A percentile compares a stretch with the other conserved stretches of the same genome.
These are phyloP conservation scores for Sedum album DNA, from an alignment of 164 flowering plant genomes.

Conservation along the genomic window DNA sequence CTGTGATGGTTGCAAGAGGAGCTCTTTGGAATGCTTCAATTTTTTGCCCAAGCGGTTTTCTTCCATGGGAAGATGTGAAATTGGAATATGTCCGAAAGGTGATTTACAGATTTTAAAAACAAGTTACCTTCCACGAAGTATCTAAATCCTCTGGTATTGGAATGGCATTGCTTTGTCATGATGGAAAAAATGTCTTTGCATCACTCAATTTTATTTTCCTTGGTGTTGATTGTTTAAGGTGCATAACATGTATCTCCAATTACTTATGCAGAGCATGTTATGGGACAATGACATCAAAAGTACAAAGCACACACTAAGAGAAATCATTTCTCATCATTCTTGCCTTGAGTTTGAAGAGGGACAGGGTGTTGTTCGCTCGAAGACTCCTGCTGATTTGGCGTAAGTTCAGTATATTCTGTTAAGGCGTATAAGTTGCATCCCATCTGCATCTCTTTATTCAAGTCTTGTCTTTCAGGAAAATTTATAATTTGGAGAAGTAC, in stretches of 20 bases:
- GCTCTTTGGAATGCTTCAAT: slow-evolving; percentile 96
- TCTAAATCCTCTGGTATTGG: background rate
- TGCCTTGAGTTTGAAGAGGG: slow-evolving; percentile 78
- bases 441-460: background rate
- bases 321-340: slow-evolving; percentile 68
- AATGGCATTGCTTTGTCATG: no score
- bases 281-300: slow-evolving; percentile 89
- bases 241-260: background rate
- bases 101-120: background rate
- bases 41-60: slow-evolving; percentile 54
- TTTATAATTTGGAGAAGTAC: slow-evolving; percentile 41
- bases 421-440: background rate
- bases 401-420: slow-evolving; percentile 32
- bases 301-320: slow-evolving; percentile 83
- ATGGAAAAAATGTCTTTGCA: no score
- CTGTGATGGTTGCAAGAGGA: slow-evolving; percentile 95
- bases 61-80: slow-evolving; percentile 75
- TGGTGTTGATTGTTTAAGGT: background rate
- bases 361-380: slow-evolving; percentile 58
- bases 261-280: slow-evolving; percentile 57
- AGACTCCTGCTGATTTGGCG: slow-evolving; percentile 67
- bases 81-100: slow-evolving; percentile 79
- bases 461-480: slow-evolving; percentile 25
- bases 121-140: background rate
- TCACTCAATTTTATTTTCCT: background rate